Evolutionary conservation across 2,329 filamentous ascomycete genomes (phyloP).

Genomic region (Alternaria infectoria): DNA sequence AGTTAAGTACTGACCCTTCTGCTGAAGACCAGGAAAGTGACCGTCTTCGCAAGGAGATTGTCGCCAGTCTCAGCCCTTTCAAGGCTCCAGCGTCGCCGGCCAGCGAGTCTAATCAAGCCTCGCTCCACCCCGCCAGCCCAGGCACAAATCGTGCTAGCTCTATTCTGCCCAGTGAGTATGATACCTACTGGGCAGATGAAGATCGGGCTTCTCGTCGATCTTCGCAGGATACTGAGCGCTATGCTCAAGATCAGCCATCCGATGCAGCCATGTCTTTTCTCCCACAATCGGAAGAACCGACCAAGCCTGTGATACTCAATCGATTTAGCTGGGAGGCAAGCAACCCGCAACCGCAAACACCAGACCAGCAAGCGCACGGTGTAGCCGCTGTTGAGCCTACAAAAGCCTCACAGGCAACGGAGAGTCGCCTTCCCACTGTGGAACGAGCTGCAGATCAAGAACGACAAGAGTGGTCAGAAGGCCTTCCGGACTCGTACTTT

Average conservation of each 20-base stretch:
- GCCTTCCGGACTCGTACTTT: slow-evolving; percentile 33
- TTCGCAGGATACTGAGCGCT: slow-evolving; percentile 33
- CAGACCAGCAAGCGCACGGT: slow-evolving; percentile 17
- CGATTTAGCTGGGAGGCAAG: slow-evolving; percentile 45
- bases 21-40: slow-evolving; percentile 73
- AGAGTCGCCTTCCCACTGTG: slow-evolving; percentile 14
- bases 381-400: slow-evolving; percentile 15
- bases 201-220: slow-evolving; percentile 50
- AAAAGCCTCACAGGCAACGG: slow-evolving; percentile 11
- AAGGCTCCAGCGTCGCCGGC: slow-evolving; percentile 23
- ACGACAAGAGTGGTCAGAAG: slow-evolving; percentile 22
- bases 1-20: slow-evolving; percentile 58
- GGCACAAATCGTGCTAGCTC: slow-evolving; percentile 61
- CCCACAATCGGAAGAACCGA: slow-evolving; percentile 17
- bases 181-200: slow-evolving; percentile 67
- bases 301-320: slow-evolving; percentile 28
- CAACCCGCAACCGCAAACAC: slow-evolving; percentile 12
- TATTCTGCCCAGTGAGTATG: slow-evolving; percentile 70
- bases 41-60: slow-evolving; percentile 74
- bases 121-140: slow-evolving; percentile 34
- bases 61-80: slow-evolving; percentile 65
- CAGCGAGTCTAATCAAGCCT: slow-evolving; percentile 25
- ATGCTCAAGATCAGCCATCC: slow-evolving; percentile 19
- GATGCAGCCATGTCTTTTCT: slow-evolving; percentile 9
- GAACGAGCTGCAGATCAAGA: slow-evolving; percentile 25